Base-by-base conservation (phyloP, 139 green algal species). In the Chlorella sp. region DNA sequence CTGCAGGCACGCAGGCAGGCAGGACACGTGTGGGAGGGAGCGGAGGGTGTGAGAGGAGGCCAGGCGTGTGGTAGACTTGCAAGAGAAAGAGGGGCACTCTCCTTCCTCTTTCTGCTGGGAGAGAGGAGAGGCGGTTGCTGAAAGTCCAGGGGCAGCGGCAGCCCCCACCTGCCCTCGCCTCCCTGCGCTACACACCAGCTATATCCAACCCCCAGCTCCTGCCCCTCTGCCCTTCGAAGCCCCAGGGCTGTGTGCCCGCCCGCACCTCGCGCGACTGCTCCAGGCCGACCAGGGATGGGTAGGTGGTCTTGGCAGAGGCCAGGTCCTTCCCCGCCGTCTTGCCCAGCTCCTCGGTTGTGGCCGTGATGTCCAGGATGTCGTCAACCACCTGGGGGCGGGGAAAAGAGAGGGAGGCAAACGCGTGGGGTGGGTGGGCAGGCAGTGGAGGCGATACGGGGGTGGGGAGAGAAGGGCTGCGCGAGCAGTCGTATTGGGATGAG, bases 311-410 rank as follows among this genome's bases (percentile, higher is more conserved):
- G 93, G 97, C 96, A 18, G 92, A 92, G 14, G 94, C 94, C 71
- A 99, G 91, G 91, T 99, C 98, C 95, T 99, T 99, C 79, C 96
- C 98, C 1, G 98, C 98, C 0, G 98, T 99, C 95, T 99, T 99
- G 66, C 98, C 98, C 71, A 99, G 94, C 92, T 98, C 90, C 93
- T 99, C 97, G 32, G 96, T 98, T 7, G 96, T 96, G 66, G 94
- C 90, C 24, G 98, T 99, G 76, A 99, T 96, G 92, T 99, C 98
- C 88, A 99, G 94, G 90, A 99, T 99, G 94, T 99, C 98, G 91
- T 99, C 98, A 68, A 99, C 94, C 14, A 99, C 97, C 87, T 90
- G 77, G 19, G 9, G 34, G 1, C 15, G 30, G 32, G 71, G n/a
- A n/a, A n/a, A n/a, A n/a, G n/a, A n/a, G n/a, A n/a, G n/a, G n/a